Conservation (phyloP, 1,284 basidiomycete genomes). For the Leccinum brunneo-olivaceum region DNA sequence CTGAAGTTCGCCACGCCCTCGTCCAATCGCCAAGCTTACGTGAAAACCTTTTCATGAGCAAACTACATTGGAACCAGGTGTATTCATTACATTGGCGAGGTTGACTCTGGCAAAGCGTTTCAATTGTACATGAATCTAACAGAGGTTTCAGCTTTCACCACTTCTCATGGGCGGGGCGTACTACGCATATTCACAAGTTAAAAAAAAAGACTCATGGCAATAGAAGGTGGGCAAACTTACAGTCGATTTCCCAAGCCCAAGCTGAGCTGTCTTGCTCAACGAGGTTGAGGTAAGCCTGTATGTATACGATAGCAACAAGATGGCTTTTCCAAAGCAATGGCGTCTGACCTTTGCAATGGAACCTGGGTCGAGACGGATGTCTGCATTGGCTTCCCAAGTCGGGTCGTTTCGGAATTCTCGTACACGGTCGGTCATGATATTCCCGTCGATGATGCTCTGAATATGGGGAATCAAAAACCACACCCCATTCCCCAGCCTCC, state of each 20-base stretch:
- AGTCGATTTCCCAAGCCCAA: slow-evolving; percentile 67
- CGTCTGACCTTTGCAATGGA: slow-evolving; percentile 56
- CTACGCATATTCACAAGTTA: slow-evolving; percentile 16
- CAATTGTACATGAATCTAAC: too few relatives aligned
- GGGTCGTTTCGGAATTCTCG: slow-evolving; percentile 26
- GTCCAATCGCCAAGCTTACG: too few relatives aligned
- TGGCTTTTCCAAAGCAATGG: too few relatives aligned
- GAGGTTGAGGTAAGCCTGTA: slow-evolving; percentile 49
- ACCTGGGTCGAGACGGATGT: slow-evolving; percentile 49
- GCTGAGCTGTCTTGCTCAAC: slow-evolving; percentile 53
- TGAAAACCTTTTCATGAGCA: too few relatives aligned
- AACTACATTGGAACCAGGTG: too few relatives aligned
- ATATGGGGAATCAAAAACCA: slow-evolving; percentile 1
- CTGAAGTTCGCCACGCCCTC: too few relatives aligned
- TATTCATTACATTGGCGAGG: neutral
- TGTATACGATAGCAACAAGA: neutral
- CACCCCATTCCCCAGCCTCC: neutral
- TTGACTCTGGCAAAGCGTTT: too few relatives aligned
- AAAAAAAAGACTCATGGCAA: slow-evolving; percentile 1
- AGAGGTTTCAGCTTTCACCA: slow-evolving; percentile 29
- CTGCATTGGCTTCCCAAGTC: slow-evolving; percentile 41
- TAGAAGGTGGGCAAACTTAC: slow-evolving; percentile 31
- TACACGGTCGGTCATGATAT: slow-evolving; percentile 46
- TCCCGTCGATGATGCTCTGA: slow-evolving; percentile 60
- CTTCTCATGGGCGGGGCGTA: slow-evolving; percentile 41